These are phyloP conservation scores for Dittrichia graveolens DNA, from an alignment of 129 eudicot genomes.

Conservation along the genomic window DNA sequence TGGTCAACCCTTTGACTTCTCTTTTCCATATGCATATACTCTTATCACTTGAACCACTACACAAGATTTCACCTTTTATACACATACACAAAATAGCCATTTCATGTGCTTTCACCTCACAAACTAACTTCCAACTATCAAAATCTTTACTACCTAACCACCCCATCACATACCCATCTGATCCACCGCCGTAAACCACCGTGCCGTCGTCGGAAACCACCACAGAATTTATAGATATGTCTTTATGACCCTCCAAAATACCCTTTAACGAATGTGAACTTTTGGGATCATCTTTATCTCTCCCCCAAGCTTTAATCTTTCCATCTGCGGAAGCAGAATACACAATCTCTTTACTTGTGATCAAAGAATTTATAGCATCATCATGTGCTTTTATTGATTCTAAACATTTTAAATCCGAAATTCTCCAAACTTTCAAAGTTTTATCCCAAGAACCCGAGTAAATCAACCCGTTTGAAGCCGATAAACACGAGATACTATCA, in stretches of 20 bases:
- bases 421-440: slow-evolving; percentile 83
- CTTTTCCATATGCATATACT: slow-evolving; percentile 78
- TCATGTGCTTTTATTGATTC: slow-evolving; percentile 93
- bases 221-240: slow-evolving; percentile 64
- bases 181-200: slow-evolving; percentile 72
- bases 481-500: slow-evolving; percentile 79
- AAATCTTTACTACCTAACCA: slow-evolving; percentile 55
- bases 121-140: slow-evolving; percentile 59
- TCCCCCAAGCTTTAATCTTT: slow-evolving; percentile 82
- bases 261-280: slow-evolving; percentile 55
- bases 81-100: slow-evolving; percentile 84
- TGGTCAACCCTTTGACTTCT: slow-evolving; percentile 51
- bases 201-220: slow-evolving; percentile 58
- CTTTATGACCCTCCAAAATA: slow-evolving; percentile 82
- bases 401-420: slow-evolving; percentile 74
- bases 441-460: slow-evolving; percentile 98
- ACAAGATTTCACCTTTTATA: slow-evolving; percentile 59
- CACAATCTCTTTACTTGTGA: slow-evolving; percentile 46
- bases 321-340: slow-evolving; percentile 91
- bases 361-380: slow-evolving; percentile 76
- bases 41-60: slow-evolving; percentile 87
- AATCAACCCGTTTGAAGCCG: slow-evolving; percentile 66
- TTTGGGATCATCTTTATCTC: slow-evolving; percentile 31
- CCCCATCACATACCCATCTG: slow-evolving; percentile 87
- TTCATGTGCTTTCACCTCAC: slow-evolving; percentile 77